phyloP scores from a whole-genome alignment of 768 basidiomycete species.

The Tricholoma furcatifolium region DNA sequence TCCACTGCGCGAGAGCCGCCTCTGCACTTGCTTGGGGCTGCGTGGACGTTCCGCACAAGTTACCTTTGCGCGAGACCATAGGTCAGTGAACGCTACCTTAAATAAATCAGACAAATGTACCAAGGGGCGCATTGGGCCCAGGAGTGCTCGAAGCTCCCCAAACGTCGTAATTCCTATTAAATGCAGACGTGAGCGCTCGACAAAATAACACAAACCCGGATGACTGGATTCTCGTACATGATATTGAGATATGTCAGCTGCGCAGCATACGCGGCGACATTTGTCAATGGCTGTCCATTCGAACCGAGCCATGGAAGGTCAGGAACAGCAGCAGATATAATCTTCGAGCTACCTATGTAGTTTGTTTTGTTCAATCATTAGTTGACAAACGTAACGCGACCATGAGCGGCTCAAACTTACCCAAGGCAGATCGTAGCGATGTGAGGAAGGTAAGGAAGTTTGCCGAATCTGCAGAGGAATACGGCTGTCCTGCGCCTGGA shows the following conservation, averaged over 20 bases:
- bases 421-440: constrained; percentile 54
- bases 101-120: constrained; percentile 19
- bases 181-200: neutral
- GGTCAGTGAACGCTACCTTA: neutral
- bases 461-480: constrained; percentile 57
- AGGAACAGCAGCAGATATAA: constrained; percentile 69
- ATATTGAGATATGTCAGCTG: constrained; percentile 68
- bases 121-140: constrained; percentile 73
- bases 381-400: neutral
- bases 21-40: constrained; percentile 69
- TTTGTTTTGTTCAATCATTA: neutral
- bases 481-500: constrained; percentile 58
- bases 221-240: constrained; percentile 40
- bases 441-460: constrained; percentile 64
- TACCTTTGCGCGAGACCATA: constrained; percentile 26
- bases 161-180: constrained; percentile 81
- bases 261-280: constrained; percentile 63
- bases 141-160: constrained; percentile 67
- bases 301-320: constrained; percentile 67
- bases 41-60: constrained; percentile 61
- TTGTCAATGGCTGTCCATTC: constrained; percentile 58
- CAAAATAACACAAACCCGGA: neutral
- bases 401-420: constrained; percentile 19
- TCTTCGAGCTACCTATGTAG: constrained; percentile 46
- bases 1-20: constrained; percentile 63